Evolutionary conservation across 2,329 filamentous ascomycete species (phyloP).

Genomic region (Xylariomycetidae sp.): DNA sequence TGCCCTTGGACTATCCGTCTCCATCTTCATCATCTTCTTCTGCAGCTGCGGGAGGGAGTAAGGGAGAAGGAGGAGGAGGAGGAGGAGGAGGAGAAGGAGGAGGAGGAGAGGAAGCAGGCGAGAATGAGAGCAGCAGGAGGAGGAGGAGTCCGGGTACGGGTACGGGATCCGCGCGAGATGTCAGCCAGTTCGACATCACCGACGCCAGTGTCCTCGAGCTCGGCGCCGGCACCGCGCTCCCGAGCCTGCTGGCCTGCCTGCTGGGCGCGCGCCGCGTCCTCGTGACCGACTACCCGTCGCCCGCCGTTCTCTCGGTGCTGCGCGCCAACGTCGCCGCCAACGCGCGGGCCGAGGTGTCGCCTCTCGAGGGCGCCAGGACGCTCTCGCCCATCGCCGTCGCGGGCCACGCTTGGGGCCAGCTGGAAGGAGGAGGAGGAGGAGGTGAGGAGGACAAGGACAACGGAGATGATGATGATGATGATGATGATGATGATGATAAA

Average conservation of each 20-base stretch:
- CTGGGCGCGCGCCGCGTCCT: conserved; percentile 46
- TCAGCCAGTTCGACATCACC: conserved; percentile 40
- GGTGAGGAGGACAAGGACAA: neutral
- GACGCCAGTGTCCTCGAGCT: conserved; percentile 57
- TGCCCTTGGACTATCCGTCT: too few relatives aligned
- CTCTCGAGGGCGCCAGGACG: conserved; percentile 4
- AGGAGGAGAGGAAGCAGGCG: neutral
- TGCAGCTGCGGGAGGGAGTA: neutral
- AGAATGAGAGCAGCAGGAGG: too few relatives aligned
- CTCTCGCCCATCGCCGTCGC: conserved; percentile 37
- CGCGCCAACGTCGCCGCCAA: conserved; percentile 53
- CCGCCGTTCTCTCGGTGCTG: conserved; percentile 55
- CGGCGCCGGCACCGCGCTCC: conserved; percentile 59
- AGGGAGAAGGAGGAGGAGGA: neutral
- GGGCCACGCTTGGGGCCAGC: conserved; percentile 43
- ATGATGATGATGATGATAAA: conserved; percentile 31
- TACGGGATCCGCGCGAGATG: too few relatives aligned
- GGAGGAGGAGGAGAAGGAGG: neutral
- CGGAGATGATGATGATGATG: conserved; percentile 38
- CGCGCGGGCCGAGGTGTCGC: conserved; percentile 29
- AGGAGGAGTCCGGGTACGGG: too few relatives aligned
- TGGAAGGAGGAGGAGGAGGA: too few relatives aligned
- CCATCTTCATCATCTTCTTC: too few relatives aligned
- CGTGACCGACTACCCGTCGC: conserved; percentile 65
- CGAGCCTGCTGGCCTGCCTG: conserved; percentile 44